Evolutionary conservation across 192 early-diverging fungal genomes (phyloP), one percentile per base, ranked within the genome.

Genomic region (Diversispora epigaea): DNA sequence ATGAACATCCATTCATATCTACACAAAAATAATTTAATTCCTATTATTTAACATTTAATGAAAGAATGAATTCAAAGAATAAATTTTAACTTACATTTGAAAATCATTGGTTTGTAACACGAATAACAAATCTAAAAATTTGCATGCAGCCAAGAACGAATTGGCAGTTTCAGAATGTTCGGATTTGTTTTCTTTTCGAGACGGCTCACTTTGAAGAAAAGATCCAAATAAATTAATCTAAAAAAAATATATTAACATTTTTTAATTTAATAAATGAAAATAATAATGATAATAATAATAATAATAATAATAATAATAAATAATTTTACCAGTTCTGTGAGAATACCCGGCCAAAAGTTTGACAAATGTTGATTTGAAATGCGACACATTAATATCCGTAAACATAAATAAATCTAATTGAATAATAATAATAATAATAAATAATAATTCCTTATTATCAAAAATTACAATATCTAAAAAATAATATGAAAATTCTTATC

Each of bases 1-100:
- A 96, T 91, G 74, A 97, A 97, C 14, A 97, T 93, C 96, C 96
- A 97, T 85, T 97, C 93, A 73, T 95, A 93, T 52, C 92, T 93
- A 64, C 14, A 12, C 12, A 49, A 56, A 17, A 22, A 70, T 6
- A 41, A 10, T 39, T 25, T 56, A 12, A 60, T 14, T 32, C 8
- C 15, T 2, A 52, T 46, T 21, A 46, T 39, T 17, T 19, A 66
- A 52, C 11, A 68, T 11, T 49, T 11, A 41, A 71, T 7, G 41
- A 50, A 9, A 68, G 62, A 22, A 76, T 60, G 40, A 25, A 14
- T 40, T 11, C 4, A 15, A 49, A 17, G 44, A 58, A 62, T 0
- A 61, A n/a, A 71, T 45, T 56, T 43, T 39, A 15, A 49, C 86
- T 77, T 88, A 92, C 92, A 94, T 86, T 78, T 95, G 89, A 71